A percentile compares a stretch with the other conserved stretches of the same genome.
Evolutionary conservation across 768 basidiomycete species (phyloP).

Genomic region (Sutorius australiensis): DNA sequence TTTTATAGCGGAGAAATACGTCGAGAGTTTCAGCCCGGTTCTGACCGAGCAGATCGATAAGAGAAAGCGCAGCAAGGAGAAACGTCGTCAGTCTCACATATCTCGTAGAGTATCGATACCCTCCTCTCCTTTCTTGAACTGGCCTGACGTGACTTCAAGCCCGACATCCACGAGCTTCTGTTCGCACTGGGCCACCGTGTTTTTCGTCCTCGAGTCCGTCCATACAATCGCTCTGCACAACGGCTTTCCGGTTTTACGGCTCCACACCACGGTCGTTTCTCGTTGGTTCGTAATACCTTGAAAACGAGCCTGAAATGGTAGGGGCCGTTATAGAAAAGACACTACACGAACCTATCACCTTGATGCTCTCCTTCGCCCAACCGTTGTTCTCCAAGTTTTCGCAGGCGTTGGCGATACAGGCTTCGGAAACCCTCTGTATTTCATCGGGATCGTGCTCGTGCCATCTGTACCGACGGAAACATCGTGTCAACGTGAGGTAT

Average conservation of each 20-base stretch:
- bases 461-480: slow-evolving; percentile 53
- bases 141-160: slow-evolving; percentile 63
- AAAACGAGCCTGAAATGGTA: slow-evolving; percentile 3
- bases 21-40: slow-evolving; percentile 91
- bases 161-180: slow-evolving; percentile 68
- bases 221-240: slow-evolving; percentile 91
- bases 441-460: slow-evolving; percentile 91
- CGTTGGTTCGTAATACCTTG: slow-evolving; percentile 94
- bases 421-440: slow-evolving; percentile 69
- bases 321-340: neutral
- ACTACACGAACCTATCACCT: slow-evolving; percentile 74
- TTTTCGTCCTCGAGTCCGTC: slow-evolving; percentile 92
- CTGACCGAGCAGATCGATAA: slow-evolving; percentile 35
- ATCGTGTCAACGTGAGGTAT: neutral
- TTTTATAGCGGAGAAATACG: slow-evolving; percentile 97
- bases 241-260: slow-evolving; percentile 82
- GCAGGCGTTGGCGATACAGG: slow-evolving; percentile 71
- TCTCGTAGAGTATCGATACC: slow-evolving; percentile 61
- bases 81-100: slow-evolving; percentile 47
- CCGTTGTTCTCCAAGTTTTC: slow-evolving; percentile 69
- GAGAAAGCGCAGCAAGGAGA: neutral
- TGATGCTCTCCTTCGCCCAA: slow-evolving; percentile 77
- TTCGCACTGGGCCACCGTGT: slow-evolving; percentile 77
- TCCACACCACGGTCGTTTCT: slow-evolving; percentile 95
- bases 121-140: slow-evolving; percentile 67